Evolutionary conservation across 257 asterid genomes (phyloP).

Genomic region (Solanum lycopersicoides): DNA sequence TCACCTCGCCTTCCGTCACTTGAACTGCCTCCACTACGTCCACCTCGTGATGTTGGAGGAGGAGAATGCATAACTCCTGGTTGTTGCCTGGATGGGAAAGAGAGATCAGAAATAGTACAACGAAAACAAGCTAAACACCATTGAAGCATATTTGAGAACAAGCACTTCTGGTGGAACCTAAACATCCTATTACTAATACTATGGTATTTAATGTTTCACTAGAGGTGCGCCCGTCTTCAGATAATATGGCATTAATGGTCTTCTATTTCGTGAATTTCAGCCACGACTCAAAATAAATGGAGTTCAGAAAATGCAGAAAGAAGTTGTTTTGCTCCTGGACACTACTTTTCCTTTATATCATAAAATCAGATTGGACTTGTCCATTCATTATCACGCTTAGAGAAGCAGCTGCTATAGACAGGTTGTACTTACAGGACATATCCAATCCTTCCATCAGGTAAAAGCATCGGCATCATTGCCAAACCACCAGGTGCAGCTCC

Average conservation of each 20-base stretch:
- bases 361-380: not conserved
- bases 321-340: not conserved
- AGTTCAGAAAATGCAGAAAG: not conserved
- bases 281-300: not conserved
- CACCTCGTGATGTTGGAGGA: slow-evolving; percentile 61
- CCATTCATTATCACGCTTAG: not conserved
- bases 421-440: slow-evolving; percentile 81
- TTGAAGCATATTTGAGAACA: not conserved
- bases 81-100: slow-evolving; percentile 55
- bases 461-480: slow-evolving; percentile 99
- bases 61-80: slow-evolving; percentile 58
- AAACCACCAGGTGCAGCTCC: slow-evolving; percentile 76
- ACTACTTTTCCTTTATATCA: not conserved
- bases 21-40: slow-evolving; percentile 19
- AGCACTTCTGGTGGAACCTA: not conserved
- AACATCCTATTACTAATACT: not conserved
- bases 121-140: not conserved
- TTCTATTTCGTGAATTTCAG: not conserved
- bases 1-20: slow-evolving; percentile 28
- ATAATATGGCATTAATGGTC: not conserved
- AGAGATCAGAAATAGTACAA: not conserved
- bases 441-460: slow-evolving; percentile 99
- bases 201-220: not conserved
- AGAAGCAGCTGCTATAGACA: not conserved
- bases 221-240: not conserved